Conservation (phyloP, 495 filamentous ascomycete genomes). For the Daldinia loculata region DNA sequence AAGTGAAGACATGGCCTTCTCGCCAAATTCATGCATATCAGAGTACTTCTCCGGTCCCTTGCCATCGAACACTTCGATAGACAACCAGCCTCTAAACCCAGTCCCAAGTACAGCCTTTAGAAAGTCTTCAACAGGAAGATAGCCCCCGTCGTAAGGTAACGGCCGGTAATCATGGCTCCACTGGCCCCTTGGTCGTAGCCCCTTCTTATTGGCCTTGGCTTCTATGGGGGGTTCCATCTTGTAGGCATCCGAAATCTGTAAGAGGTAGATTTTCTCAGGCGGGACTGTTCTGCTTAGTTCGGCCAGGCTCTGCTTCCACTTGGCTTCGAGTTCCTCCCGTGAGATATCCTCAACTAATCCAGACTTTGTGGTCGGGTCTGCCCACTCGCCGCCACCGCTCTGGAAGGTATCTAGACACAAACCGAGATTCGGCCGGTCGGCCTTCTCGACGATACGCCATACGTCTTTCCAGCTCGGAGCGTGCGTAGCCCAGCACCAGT, state of each 20-base stretch:
- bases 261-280: conserved; percentile 74
- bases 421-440: conserved; percentile 72
- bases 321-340: conserved; percentile 53
- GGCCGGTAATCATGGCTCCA: conserved; percentile 81
- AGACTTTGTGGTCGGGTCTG: conserved; percentile 72
- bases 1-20: conserved; percentile 66
- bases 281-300: conserved; percentile 66
- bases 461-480: conserved; percentile 73
- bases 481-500: conserved; percentile 84
- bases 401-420: conserved; percentile 88
- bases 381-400: conserved; percentile 78
- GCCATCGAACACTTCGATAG: conserved; percentile 79
- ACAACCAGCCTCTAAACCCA: conserved; percentile 77
- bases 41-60: conserved; percentile 64
- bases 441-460: conserved; percentile 70
- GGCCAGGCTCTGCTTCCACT: conserved; percentile 62
- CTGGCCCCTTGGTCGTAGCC: conserved; percentile 64
- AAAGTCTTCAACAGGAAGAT: conserved; percentile 73
- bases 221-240: conserved; percentile 63
- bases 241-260: conserved; percentile 86
- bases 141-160: conserved; percentile 75
- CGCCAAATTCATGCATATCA: conserved; percentile 65
- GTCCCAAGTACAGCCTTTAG: conserved; percentile 72
- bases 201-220: conserved; percentile 51
- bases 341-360: conserved; percentile 62